phyloP scores from a whole-genome alignment of 1,284 basidiomycete genomes.

The Testicularia cyperi region DNA sequence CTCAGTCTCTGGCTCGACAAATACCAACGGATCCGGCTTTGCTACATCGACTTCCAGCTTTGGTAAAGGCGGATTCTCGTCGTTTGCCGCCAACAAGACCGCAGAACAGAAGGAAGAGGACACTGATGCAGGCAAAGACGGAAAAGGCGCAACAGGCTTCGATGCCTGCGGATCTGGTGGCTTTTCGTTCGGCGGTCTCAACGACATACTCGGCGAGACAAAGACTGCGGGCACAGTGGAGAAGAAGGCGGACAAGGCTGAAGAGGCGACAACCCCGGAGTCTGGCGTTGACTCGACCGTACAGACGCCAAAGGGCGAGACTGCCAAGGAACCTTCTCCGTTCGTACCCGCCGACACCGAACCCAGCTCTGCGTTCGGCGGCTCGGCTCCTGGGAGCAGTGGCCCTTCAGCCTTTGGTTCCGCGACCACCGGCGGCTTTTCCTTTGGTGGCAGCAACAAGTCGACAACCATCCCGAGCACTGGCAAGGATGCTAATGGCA shows the following conservation, averaged over 20 bases:
- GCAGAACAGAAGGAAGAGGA: slow-evolving; percentile 18
- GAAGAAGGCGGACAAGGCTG: slow-evolving; percentile 3
- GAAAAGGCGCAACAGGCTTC: too few species aligned
- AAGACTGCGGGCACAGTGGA: not conserved
- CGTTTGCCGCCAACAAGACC: slow-evolving; percentile 26
- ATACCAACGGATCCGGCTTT: too few species aligned
- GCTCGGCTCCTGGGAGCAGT: too few species aligned
- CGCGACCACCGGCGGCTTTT: too few species aligned
- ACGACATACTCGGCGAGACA: slow-evolving; percentile 7
- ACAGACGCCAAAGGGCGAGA: slow-evolving; percentile 11
- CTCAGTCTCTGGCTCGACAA: not conserved
- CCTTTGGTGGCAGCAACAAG: too few species aligned
- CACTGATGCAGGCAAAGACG: not conserved
- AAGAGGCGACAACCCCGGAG: not conserved
- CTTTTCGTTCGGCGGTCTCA: slow-evolving; percentile 41
- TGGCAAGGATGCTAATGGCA: slow-evolving; percentile 1
- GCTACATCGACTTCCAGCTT: slow-evolving; percentile 9
- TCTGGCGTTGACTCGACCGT: slow-evolving; percentile 7
- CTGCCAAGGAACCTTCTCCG: slow-evolving; percentile 9
- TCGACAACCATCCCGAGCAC: too few species aligned
- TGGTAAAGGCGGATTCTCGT: slow-evolving; percentile 18
- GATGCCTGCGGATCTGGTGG: too few species aligned
- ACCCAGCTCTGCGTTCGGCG: too few species aligned
- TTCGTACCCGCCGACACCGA: slow-evolving; percentile 13
- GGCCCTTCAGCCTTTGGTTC: too few species aligned